Percentiles rank a stretch among this genome's conserved stretches.
phyloP scores from a whole-genome alignment of 2,329 filamentous ascomycete genomes.

The Fusarium temperatum region DNA sequence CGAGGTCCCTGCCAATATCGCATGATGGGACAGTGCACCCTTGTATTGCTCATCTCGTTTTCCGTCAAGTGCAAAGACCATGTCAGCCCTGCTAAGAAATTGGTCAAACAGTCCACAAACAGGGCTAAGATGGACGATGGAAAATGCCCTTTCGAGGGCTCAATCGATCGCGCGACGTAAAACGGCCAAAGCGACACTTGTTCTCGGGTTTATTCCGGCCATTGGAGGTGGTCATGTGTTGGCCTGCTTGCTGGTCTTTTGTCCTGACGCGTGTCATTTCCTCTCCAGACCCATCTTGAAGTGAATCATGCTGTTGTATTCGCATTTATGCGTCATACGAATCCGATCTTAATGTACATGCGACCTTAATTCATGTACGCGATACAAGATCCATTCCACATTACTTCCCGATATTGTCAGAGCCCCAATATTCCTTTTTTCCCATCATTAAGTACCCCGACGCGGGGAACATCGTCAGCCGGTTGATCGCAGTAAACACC shows the following conservation, averaged over 20 bases:
- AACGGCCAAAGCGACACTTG: background rate
- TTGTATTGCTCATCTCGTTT: background rate
- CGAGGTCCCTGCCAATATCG: slow-evolving; percentile 1
- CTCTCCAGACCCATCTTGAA: background rate
- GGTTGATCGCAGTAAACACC: background rate
- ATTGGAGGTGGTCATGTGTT: background rate
- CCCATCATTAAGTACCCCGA: background rate
- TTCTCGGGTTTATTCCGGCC: background rate
- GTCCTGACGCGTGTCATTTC: background rate
- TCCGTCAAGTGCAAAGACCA: background rate
- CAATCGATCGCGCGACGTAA: background rate
- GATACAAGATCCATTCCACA: background rate
- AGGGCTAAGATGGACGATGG: background rate
- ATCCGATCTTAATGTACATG: background rate
- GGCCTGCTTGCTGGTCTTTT: too few species aligned
- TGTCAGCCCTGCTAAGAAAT: slow-evolving; percentile 7
- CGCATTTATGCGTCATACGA: background rate
- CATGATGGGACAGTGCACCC: background rate
- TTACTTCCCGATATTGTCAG: background rate
- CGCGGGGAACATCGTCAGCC: background rate
- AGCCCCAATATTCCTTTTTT: background rate
- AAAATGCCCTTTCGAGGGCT: background rate
- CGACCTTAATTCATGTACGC: background rate
- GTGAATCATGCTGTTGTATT: background rate
- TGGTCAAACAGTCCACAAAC: background rate